A percentile compares a stretch with the other conserved stretches of the same genome.
Evolutionary conservation across 257 asterid genomes (phyloP).

Genomic region (Salvia hispanica): DNA sequence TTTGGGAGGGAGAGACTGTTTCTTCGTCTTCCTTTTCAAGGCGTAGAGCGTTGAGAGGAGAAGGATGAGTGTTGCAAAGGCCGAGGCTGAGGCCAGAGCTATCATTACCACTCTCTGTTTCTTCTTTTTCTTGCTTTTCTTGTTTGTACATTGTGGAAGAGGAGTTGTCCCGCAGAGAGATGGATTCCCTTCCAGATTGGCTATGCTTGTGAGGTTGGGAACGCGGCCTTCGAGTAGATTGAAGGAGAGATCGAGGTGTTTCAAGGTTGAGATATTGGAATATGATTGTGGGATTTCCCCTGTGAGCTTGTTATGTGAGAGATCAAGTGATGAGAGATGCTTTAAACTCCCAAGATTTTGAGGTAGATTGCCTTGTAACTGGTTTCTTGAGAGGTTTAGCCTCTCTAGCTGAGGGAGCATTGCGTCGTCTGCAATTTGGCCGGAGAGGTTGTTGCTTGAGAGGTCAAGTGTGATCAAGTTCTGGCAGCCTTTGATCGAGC

Average conservation of each 20-base stretch:
- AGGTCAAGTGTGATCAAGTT: constrained; percentile 63
- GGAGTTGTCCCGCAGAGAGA: constrained; percentile 58
- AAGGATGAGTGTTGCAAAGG: constrained; percentile 12
- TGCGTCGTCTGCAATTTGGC: constrained; percentile 40
- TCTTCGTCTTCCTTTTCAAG: constrained; percentile 29
- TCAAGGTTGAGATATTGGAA: constrained; percentile 48
- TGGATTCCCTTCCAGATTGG: constrained; percentile 56
- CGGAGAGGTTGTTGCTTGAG: constrained; percentile 61
- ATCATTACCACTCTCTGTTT: too few species aligned
- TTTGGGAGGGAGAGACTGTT: constrained; percentile 19
- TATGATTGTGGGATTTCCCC: constrained; percentile 64
- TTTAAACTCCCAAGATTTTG: constrained; percentile 38
- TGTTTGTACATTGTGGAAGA: constrained; percentile 37
- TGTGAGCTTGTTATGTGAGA: constrained; percentile 65
- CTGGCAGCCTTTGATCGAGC: constrained; percentile 51
- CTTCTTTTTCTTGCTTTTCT: constrained; percentile 15
- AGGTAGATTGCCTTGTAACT: constrained; percentile 60
- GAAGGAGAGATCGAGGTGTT: constrained; percentile 68
- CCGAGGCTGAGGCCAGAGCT: too few species aligned
- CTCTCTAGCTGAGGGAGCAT: constrained; percentile 42
- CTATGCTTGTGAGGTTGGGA: constrained; percentile 45
- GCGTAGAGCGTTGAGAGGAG: constrained; percentile 30
- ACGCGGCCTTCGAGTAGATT: constrained; percentile 68
- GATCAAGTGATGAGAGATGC: constrained; percentile 53
- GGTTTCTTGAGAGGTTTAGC: constrained; percentile 69